Evolutionary conservation across 306 rosid genomes (phyloP).

Genomic region (Castanea sativa): DNA sequence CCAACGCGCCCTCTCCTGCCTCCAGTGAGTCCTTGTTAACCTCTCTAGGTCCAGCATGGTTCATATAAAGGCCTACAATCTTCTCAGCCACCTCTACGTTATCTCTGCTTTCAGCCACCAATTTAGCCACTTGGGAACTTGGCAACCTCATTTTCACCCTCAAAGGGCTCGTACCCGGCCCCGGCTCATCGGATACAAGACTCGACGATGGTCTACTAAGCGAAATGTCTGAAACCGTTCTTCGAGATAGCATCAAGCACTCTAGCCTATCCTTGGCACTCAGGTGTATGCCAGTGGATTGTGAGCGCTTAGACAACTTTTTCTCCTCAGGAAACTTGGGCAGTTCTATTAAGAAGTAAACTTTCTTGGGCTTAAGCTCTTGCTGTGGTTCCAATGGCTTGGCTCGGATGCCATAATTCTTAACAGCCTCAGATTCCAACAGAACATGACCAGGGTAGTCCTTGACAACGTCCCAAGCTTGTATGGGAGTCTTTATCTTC

Average conservation of each 20-base stretch:
- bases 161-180: slow-evolving; percentile 24
- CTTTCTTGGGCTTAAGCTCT: slow-evolving; percentile 50
- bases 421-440: slow-evolving; percentile 54
- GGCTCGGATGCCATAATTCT: slow-evolving; percentile 61
- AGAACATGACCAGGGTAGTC: slow-evolving; percentile 62
- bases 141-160: slow-evolving; percentile 67
- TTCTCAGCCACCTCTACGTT: slow-evolving; percentile 57
- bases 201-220: background rate
- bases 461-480: slow-evolving; percentile 54
- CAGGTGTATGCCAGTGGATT: slow-evolving; percentile 53
- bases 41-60: slow-evolving; percentile 4
- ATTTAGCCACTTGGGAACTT: slow-evolving; percentile 51
- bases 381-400: slow-evolving; percentile 62
- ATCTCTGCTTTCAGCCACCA: slow-evolving; percentile 61
- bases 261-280: slow-evolving; percentile 79
- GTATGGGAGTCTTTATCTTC: slow-evolving; percentile 55
- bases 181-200: slow-evolving; percentile 1
- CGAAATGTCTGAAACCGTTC: slow-evolving; percentile 60
- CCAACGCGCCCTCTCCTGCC: background rate
- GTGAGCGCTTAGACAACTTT: background rate
- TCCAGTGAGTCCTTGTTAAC: slow-evolving; percentile 15
- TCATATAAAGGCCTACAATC: slow-evolving; percentile 52
- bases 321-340: slow-evolving; percentile 33
- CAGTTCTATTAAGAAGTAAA: slow-evolving; percentile 60
- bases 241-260: slow-evolving; percentile 65